Evolutionary conservation across 1,139 yeast species (phyloP).

Genomic region (Protomyces inundatus): DNA sequence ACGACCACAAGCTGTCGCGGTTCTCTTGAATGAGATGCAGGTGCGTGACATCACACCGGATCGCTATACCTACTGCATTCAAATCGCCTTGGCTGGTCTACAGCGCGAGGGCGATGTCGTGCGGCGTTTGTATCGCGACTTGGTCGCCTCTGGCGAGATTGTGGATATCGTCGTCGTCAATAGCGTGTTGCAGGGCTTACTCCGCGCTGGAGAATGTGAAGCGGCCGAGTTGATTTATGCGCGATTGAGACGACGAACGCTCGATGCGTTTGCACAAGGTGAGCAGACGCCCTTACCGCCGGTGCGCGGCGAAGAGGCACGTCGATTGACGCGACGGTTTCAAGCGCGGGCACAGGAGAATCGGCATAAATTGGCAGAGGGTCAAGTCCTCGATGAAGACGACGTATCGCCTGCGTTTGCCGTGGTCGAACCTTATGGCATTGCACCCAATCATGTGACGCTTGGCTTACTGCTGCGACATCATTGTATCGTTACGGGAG

Average conservation of each 20-base stretch:
- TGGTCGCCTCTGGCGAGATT: constrained; percentile 17
- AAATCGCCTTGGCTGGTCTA: constrained; percentile 1
- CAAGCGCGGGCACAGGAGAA: constrained; percentile 10
- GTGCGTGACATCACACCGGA: constrained; percentile 6
- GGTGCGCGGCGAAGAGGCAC: neutral
- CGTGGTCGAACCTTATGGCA: neutral
- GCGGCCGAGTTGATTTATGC: constrained; percentile 18
- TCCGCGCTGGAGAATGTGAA: constrained; percentile 14
- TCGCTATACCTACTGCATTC: constrained; percentile 17
- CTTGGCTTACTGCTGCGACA: constrained; percentile 10
- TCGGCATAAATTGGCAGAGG: neutral
- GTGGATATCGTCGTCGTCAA: constrained; percentile 23
- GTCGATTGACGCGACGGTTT: constrained; percentile 1
- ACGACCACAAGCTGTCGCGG: constrained; percentile 10
- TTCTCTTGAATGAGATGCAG: constrained; percentile 9
- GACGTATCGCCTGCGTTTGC: constrained; percentile 7
- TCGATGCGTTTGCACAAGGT: neutral
- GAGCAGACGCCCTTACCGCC: neutral
- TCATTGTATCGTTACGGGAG: constrained; percentile 18
- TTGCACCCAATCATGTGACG: constrained; percentile 11
- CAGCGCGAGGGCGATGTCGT: constrained; percentile 6
- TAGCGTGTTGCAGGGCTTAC: constrained; percentile 11
- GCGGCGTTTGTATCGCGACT: neutral
- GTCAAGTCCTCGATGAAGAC: neutral
- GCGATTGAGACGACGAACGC: neutral